Evolutionary conservation across 768 basidiomycete species (phyloP).

Genomic region (Podaxis pistillaris): DNA sequence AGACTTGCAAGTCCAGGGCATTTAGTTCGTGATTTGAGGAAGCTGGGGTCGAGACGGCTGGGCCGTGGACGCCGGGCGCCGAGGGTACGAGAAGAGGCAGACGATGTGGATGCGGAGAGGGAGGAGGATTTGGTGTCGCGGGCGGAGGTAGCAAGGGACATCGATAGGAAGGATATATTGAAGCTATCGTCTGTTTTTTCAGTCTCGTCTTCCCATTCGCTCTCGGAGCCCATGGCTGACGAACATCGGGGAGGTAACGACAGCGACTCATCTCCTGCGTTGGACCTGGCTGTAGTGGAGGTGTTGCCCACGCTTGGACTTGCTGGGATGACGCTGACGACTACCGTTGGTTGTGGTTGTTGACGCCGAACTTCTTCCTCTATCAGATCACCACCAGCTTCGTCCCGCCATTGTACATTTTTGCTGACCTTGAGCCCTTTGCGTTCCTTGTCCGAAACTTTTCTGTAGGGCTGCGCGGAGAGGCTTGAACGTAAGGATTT

Average conservation of each 20-base stretch:
- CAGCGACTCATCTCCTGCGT: conserved; percentile 23
- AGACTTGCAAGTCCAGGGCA: conserved; percentile 52
- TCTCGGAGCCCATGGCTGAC: conserved; percentile 64
- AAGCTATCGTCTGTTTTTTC: conserved; percentile 82
- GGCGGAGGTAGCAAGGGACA: conserved; percentile 39
- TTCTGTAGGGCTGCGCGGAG: conserved; percentile 56
- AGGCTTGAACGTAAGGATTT: conserved; percentile 72
- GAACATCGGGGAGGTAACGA: conserved; percentile 17
- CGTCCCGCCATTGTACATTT: conserved; percentile 85
- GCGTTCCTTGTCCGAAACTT: conserved; percentile 63
- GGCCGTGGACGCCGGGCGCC: conserved; percentile 50
- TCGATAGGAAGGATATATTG: conserved; percentile 49
- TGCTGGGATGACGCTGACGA: conserved; percentile 42
- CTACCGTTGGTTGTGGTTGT: conserved; percentile 25
- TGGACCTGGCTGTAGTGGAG: conserved; percentile 22
- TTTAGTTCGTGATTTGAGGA: conserved; percentile 59
- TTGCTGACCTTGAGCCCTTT: conserved; percentile 57
- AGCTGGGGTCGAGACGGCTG: conserved; percentile 68
- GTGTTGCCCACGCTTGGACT: conserved; percentile 32
- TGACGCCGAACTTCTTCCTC: conserved; percentile 46
- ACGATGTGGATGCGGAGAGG: conserved; percentile 11
- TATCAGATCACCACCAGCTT: conserved; percentile 79
- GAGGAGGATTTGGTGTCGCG: conserved; percentile 20
- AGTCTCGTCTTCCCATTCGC: conserved; percentile 89
- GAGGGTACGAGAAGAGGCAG: conserved; percentile 28